Evolutionary conservation across 345 rosid species (phyloP).

Genomic region (Salix brachista): DNA sequence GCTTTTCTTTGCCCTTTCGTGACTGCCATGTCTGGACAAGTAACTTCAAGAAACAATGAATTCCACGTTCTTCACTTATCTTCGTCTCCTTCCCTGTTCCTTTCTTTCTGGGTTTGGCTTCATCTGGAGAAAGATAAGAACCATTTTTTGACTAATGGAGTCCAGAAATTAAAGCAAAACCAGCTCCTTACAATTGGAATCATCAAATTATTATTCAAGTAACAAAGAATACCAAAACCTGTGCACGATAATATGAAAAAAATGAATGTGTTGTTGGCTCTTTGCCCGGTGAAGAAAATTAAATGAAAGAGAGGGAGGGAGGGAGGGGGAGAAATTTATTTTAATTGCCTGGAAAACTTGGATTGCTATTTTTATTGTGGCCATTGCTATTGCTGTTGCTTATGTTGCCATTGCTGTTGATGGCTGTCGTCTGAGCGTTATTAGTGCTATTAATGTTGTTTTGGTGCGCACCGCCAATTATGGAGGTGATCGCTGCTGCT

Average conservation of each 20-base stretch:
- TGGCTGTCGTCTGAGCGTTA: slow-evolving; percentile 11
- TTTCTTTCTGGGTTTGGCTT: not conserved
- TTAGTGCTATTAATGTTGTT: slow-evolving; percentile 14
- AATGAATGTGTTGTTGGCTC: slow-evolving; percentile 1
- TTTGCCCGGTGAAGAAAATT: not conserved
- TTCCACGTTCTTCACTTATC: not conserved
- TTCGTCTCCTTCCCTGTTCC: not conserved
- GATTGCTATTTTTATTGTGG: slow-evolving; percentile 28
- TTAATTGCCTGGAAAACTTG: slow-evolving; percentile 34
- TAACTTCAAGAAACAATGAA: not conserved
- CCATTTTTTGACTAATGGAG: not conserved
- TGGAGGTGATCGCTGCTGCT: slow-evolving; percentile 58
- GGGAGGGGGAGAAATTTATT: not conserved
- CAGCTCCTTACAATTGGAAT: not conserved
- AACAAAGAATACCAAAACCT: slow-evolving; percentile 16
- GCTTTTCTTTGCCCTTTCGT: no score
- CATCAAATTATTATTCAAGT: slow-evolving; percentile 23
- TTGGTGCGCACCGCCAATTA: slow-evolving; percentile 42
- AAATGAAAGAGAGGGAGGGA: not conserved
- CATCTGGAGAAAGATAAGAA: not conserved
- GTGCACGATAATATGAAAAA: slow-evolving; percentile 3
- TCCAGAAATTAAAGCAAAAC: not conserved
- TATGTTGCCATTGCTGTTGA: slow-evolving; percentile 9
- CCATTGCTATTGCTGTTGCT: slow-evolving; percentile 23
- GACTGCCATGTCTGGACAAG: not conserved